These are phyloP conservation scores for Trichoderma sp. DNA, from an alignment of 2,329 filamentous ascomycete genomes.

Conservation along the genomic window DNA sequence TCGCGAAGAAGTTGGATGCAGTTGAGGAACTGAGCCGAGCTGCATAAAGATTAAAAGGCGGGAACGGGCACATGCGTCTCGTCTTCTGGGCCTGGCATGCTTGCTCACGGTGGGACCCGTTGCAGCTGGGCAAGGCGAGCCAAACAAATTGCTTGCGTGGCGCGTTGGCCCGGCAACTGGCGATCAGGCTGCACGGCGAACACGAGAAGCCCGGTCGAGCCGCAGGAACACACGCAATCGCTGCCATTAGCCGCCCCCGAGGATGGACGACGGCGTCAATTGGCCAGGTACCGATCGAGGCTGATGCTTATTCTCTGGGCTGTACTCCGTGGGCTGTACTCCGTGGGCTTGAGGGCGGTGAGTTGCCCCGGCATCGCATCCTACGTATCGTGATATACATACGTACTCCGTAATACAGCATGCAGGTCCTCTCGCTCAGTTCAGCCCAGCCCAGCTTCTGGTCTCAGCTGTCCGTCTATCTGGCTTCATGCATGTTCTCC, in stretches of 20 bases:
- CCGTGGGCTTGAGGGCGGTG: background rate
- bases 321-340: no score
- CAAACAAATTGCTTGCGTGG: constrained; percentile 18
- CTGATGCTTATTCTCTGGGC: constrained; percentile 11
- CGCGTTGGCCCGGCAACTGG: constrained; percentile 19
- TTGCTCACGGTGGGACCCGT: background rate
- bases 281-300: constrained; percentile 13
- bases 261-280: background rate
- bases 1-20: background rate
- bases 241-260: constrained; percentile 2
- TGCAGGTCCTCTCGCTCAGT: no score
- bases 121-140: constrained; percentile 9
- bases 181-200: background rate
- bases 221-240: constrained; percentile 13
- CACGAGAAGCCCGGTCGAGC: constrained; percentile 8
- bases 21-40: background rate
- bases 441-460: no score
- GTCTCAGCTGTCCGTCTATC: background rate
- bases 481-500: background rate
- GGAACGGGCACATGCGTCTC: constrained; percentile 6
- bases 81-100: background rate
- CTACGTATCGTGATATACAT: background rate
- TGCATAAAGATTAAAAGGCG: constrained; percentile 17
- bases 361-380: background rate
- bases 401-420: no score